Base-by-base conservation (phyloP, 306 rosid species). In the Vicia sativa region DNA sequence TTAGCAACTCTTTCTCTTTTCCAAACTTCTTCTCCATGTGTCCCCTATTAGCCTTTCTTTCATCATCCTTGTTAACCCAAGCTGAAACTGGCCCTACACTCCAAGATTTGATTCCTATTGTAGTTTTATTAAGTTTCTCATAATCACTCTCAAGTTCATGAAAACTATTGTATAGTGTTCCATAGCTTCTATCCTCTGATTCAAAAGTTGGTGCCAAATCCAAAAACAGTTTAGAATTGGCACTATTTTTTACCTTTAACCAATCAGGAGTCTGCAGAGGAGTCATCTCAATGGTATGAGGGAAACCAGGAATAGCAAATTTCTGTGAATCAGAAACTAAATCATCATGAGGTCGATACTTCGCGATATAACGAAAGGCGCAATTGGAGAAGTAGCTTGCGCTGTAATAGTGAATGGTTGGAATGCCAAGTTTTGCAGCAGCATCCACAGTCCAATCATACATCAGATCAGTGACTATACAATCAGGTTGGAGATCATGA, bases 381-480 rank as follows among this genome's bases (percentile, higher is more conserved):
- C 75, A 76, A 9, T 0, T 31, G 11, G 71, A 43, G 37, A 76
- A 76, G 71, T 31, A 76, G 66, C 80, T 69, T 18, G 80, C 19
- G 50, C 75, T 75, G 70, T 61, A 50, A 53, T 11, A 76, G 59
- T 13, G 38, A 12, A 77, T n/a, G 72, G 76, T 70, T 35, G 76
- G 80, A 45, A 77, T 70, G 13, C 55, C 61, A 5, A 77, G 62
- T 45, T 64, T 63, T 14, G 62, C 56, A 11, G 80, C 80, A 1
- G 76, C 63, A 3, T 77, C 76, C 26, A 70, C 76, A 14, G 80
- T 70, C 80, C 80, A 77, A 34, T 55, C 62, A 70, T 44, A 26
- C 2, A 56, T 29, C 72, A 63, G 25, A 13, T 70, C 80, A 44
- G 80, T 34, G 15, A 77, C 62, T 5, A 77, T 0, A 38, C 76